Evolutionary conservation across 768 basidiomycete genomes (phyloP).

Genomic region (Lactarius akahatsu): DNA sequence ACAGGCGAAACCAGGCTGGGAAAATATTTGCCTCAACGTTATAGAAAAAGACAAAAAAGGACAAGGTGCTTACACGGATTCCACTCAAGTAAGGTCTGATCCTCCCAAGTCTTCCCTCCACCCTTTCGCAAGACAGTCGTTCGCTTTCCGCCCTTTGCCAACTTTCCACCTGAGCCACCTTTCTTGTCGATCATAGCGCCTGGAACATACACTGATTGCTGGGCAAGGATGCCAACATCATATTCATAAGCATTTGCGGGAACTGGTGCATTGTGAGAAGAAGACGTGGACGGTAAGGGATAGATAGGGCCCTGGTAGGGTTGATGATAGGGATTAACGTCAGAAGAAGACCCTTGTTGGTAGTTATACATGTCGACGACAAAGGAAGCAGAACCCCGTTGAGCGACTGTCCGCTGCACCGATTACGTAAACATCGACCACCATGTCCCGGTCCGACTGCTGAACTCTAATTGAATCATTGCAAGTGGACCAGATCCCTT

Average conservation of each 20-base stretch:
- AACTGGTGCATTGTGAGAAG: constrained; percentile 71
- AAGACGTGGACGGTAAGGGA: constrained; percentile 59
- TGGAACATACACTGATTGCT: constrained; percentile 90
- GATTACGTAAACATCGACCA: constrained; percentile 11
- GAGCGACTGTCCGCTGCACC: too few relatives aligned
- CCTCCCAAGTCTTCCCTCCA: constrained; percentile 97
- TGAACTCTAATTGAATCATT: constrained; percentile 8
- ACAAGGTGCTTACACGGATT: constrained; percentile 72
- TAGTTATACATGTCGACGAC: constrained; percentile 46
- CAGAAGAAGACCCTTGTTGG: constrained; percentile 34
- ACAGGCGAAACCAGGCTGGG: constrained; percentile 93
- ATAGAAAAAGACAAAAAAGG: not conserved
- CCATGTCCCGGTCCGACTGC: not conserved
- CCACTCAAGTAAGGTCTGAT: constrained; percentile 96
- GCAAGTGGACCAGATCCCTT: constrained; percentile 3
- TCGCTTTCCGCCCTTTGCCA: constrained; percentile 88
- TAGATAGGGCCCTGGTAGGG: constrained; percentile 76
- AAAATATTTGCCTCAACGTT: constrained; percentile 18
- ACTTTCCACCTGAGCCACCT: constrained; percentile 79
- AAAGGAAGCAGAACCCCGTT: not conserved
- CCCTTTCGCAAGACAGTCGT: constrained; percentile 94
- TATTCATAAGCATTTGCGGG: constrained; percentile 92
- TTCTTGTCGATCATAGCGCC: constrained; percentile 89
- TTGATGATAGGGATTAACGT: constrained; percentile 80
- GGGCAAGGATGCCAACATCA: constrained; percentile 86